These are phyloP conservation scores for Colletotrichum coccodes DNA, from an alignment of 2,329 filamentous ascomycete genomes.

Conservation along the genomic window DNA sequence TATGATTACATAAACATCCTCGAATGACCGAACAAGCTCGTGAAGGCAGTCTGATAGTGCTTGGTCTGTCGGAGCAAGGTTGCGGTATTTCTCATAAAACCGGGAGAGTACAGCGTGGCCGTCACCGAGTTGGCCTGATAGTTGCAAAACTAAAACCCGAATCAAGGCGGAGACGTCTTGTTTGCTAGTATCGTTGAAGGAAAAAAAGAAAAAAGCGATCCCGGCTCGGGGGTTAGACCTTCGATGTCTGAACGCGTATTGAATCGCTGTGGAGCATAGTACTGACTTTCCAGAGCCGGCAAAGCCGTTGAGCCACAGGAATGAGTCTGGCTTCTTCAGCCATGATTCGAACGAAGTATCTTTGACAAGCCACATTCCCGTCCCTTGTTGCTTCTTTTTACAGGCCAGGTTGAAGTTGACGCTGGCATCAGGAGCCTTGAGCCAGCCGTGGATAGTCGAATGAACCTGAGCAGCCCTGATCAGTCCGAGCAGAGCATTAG, in stretches of 20 bases:
- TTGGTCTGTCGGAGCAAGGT: not conserved
- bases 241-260: constrained; percentile 37
- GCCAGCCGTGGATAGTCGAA: constrained; percentile 42
- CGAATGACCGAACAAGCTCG: too few species aligned
- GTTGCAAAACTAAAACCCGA: constrained; percentile 45
- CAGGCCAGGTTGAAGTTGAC: constrained; percentile 44
- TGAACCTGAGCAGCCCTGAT: constrained; percentile 41
- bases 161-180: constrained; percentile 44
- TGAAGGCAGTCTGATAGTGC: not conserved
- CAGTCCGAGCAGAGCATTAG: constrained; percentile 38
- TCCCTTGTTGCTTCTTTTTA: constrained; percentile 43
- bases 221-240: constrained; percentile 37
- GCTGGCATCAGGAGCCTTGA: constrained; percentile 47
- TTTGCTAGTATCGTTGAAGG: constrained; percentile 47
- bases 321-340: constrained; percentile 40
- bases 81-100: too few species aligned
- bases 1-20: not conserved
- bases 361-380: constrained; percentile 47
- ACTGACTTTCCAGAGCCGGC: constrained; percentile 53
- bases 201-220: constrained; percentile 52
- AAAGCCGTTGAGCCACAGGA: constrained; percentile 51
- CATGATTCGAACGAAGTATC: constrained; percentile 39
- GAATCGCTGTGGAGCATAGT: constrained; percentile 48
- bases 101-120: too few species aligned
- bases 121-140: constrained; percentile 36